Evolutionary conservation across 805 yeast species (phyloP).

Genomic region (Saccharomyces mikatae): DNA sequence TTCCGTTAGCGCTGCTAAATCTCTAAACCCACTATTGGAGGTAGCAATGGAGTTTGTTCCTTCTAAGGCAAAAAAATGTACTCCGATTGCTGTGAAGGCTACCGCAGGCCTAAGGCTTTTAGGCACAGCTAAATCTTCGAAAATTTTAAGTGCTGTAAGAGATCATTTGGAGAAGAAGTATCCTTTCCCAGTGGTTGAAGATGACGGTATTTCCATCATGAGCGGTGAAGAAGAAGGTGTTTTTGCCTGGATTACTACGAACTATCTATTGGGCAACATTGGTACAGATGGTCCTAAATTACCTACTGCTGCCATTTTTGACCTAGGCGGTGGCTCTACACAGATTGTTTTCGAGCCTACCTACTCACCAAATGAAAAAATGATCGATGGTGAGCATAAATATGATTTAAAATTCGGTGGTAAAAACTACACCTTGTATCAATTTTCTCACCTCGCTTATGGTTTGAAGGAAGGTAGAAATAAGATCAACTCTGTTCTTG

Average conservation of each 20-base stretch:
- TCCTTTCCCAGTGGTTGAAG: conserved; percentile 87
- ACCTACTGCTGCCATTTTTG: conserved; percentile 95
- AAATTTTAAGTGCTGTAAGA: conserved; percentile 71
- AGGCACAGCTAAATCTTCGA: conserved; percentile 65
- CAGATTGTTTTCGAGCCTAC: conserved; percentile 97
- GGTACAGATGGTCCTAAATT: conserved; percentile 54
- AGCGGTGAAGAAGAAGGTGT: conserved; percentile 97
- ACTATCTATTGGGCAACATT: conserved; percentile 86
- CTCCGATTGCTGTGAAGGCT: conserved; percentile 95
- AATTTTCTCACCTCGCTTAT: conserved; percentile 89
- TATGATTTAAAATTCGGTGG: conserved; percentile 75
- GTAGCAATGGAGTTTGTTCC: conserved; percentile 76
- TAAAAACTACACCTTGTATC: conserved; percentile 73
- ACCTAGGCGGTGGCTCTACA: conserved; percentile 97
- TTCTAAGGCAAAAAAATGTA: conserved; percentile 57
- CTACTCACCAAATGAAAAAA: conserved; percentile 48
- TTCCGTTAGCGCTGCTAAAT: conserved; percentile 77
- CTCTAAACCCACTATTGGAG: conserved; percentile 74
- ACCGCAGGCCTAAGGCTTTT: conserved; percentile 91
- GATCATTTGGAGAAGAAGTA: conserved; percentile 65
- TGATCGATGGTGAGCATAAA: conserved; percentile 85
- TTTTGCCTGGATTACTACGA: conserved; percentile 96
- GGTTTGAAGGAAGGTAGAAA: conserved; percentile 93
- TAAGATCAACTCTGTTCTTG: conserved; percentile 60
- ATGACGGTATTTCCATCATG: conserved; percentile 87